These are phyloP conservation scores for Lactarius quietus DNA, from an alignment of 768 basidiomycete species.

Conservation along the genomic window DNA sequence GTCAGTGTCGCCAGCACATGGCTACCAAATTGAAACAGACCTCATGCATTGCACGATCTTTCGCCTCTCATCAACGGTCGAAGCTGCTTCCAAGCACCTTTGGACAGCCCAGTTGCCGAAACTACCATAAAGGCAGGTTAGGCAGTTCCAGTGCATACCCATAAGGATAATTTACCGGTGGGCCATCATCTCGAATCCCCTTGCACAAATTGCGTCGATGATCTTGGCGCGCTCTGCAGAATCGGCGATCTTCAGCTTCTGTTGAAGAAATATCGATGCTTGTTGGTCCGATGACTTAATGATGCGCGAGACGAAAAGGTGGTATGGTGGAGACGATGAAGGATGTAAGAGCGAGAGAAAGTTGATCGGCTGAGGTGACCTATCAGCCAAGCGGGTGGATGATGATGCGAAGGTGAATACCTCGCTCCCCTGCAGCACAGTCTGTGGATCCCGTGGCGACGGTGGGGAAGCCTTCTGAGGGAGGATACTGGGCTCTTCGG, in stretches of 20 bases:
- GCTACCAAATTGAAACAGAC: conserved; percentile 36
- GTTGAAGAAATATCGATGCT: conserved; percentile 85
- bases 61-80: conserved; percentile 66
- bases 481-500: conserved; percentile 27
- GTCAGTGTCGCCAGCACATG: background rate
- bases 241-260: conserved; percentile 86
- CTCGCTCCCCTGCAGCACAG: conserved; percentile 44
- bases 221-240: conserved; percentile 74
- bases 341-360: conserved; percentile 83
- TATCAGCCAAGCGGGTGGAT: background rate
- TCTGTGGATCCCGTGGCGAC: conserved; percentile 24
- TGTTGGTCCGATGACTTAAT: conserved; percentile 90
- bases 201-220: conserved; percentile 79
- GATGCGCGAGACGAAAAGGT: conserved; percentile 76
- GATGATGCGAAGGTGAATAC: conserved; percentile 31
- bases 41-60: conserved; percentile 88
- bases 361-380: conserved; percentile 67
- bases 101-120: conserved; percentile 94
- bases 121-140: conserved; percentile 36
- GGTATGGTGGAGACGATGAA: conserved; percentile 80
- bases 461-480: conserved; percentile 17
- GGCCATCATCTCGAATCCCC: conserved; percentile 92
- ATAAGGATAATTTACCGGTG: conserved; percentile 51
- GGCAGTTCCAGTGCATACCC: background rate
- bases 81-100: conserved; percentile 77